These are phyloP conservation scores for Allantophomopsis cytisporea DNA, from an alignment of 2,329 filamentous ascomycete genomes.

Conservation along the genomic window DNA sequence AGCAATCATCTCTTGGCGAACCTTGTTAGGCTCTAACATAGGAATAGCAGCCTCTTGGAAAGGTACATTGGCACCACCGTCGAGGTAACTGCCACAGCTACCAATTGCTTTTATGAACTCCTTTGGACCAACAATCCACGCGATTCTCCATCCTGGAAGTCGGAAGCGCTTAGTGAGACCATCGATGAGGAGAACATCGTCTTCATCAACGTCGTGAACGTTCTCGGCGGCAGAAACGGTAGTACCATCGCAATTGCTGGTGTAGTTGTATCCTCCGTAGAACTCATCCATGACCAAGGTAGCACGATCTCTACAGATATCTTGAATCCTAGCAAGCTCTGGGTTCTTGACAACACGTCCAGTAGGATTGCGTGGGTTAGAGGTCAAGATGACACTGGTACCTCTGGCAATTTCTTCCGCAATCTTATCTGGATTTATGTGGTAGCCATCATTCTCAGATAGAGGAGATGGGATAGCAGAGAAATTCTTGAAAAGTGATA, in stretches of 20 bases:
- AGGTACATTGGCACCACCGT: constrained; percentile 86
- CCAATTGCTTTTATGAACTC: constrained; percentile 92
- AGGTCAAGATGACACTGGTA: constrained; percentile 80
- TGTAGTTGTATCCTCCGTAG: constrained; percentile 95
- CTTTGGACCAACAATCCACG: constrained; percentile 92
- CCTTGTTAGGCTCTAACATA: constrained; percentile 80
- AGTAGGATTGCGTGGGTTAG: constrained; percentile 90
- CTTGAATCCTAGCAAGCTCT: constrained; percentile 80
- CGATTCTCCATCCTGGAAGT: constrained; percentile 89
- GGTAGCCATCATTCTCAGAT: constrained; percentile 74
- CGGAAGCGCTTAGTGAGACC: constrained; percentile 95
- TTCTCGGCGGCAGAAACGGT: constrained; percentile 86
- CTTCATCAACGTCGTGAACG: constrained; percentile 76
- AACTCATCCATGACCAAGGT: constrained; percentile 95
- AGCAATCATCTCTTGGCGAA: constrained; percentile 75
- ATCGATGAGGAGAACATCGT: constrained; percentile 85
- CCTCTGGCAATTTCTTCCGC: constrained; percentile 81
- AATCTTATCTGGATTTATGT: constrained; percentile 88
- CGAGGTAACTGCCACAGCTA: constrained; percentile 84
- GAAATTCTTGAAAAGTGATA: constrained; percentile 90
- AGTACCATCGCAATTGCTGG: constrained; percentile 75
- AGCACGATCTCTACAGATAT: constrained; percentile 79
- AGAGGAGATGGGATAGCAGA: constrained; percentile 78
- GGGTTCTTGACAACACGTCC: constrained; percentile 77
- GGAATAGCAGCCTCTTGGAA: constrained; percentile 89